Percentiles rank a stretch among this genome's conserved stretches.
Evolutionary conservation across 2,329 filamentous ascomycete genomes (phyloP).

Genomic region (Claviceps quebecensis): DNA sequence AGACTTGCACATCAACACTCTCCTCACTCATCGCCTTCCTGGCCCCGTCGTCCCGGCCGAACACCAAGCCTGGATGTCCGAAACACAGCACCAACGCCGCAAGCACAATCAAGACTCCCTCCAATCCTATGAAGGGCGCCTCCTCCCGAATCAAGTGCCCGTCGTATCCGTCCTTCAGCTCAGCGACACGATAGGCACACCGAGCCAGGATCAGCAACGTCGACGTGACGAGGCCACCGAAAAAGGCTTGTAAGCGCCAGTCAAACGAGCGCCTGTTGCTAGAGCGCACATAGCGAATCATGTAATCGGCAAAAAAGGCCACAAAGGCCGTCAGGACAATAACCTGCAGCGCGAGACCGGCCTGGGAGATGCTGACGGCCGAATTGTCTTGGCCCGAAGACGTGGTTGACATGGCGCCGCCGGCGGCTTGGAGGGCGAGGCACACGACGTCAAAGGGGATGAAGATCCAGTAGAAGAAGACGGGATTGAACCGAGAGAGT

Average conservation of each 20-base stretch:
- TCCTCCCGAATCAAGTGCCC: slow-evolving; percentile 41
- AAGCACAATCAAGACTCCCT: slow-evolving; percentile 28
- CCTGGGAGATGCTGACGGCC: slow-evolving; percentile 27
- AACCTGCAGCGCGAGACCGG: slow-evolving; percentile 46
- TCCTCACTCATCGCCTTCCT: slow-evolving; percentile 14
- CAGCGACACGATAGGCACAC: slow-evolving; percentile 50
- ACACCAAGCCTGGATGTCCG: slow-evolving; percentile 28
- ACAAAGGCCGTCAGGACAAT: slow-evolving; percentile 39
- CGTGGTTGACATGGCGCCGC: slow-evolving; percentile 37
- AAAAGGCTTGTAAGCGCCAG: slow-evolving; percentile 29
- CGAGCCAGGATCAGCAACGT: slow-evolving; percentile 47
- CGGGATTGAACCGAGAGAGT: slow-evolving; percentile 29
- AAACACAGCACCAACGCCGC: slow-evolving; percentile 23
- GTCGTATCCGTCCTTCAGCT: slow-evolving; percentile 48
- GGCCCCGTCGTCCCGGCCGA: slow-evolving; percentile 13
- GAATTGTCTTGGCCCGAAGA: slow-evolving; percentile 23
- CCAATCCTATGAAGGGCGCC: slow-evolving; percentile 37
- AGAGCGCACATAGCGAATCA: slow-evolving; percentile 26
- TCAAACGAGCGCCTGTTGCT: slow-evolving; percentile 12
- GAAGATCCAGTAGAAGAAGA: slow-evolving; percentile 32
- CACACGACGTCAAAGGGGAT: slow-evolving; percentile 43
- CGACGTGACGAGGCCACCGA: slow-evolving; percentile 36
- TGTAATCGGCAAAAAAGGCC: slow-evolving; percentile 33
- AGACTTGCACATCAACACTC: slow-evolving; percentile 1
- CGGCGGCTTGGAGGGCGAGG: slow-evolving; percentile 41